Conservation (phyloP, 2,329 filamentous ascomycete genomes). For the Simplicillium aogashimaense region DNA sequence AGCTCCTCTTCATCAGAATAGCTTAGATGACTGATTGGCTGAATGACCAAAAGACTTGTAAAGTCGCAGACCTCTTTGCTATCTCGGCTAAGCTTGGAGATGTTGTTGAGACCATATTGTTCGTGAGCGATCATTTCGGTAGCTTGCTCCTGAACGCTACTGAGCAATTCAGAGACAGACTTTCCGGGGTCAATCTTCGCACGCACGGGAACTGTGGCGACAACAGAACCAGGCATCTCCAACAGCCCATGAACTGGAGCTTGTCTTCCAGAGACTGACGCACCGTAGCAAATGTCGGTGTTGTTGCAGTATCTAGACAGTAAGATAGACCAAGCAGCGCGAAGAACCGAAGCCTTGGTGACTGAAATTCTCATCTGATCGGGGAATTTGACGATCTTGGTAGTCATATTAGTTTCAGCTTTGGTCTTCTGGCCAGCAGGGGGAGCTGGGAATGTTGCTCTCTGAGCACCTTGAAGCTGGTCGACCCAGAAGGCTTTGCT, state of each 20-base stretch:
- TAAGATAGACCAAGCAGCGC: conserved; percentile 19
- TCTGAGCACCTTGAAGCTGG: conserved; percentile 15
- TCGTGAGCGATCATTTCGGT: conserved; percentile 15
- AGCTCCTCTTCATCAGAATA: not conserved
- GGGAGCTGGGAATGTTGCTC: not conserved
- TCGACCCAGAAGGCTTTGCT: conserved; percentile 29
- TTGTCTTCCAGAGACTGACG: conserved; percentile 14
- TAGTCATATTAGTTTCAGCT: not conserved
- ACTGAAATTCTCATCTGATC: not conserved
- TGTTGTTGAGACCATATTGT: conserved; percentile 17
- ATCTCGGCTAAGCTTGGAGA: conserved; percentile 10
- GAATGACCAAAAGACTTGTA: conserved; percentile 8
- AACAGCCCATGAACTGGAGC: conserved; percentile 14
- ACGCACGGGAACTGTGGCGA: conserved; percentile 14
- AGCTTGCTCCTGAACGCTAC: conserved; percentile 13
- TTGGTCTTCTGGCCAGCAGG: not conserved
- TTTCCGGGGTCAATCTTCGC: conserved; percentile 17
- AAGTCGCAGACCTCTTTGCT: conserved; percentile 4
- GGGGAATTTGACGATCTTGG: conserved; percentile 3
- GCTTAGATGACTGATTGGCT: conserved; percentile 1
- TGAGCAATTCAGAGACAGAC: conserved; percentile 1
- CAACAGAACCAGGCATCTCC: conserved; percentile 14
- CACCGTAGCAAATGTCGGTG: conserved; percentile 19
- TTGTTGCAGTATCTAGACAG: conserved; percentile 23
- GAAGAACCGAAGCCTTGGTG: conserved; percentile 11